These are phyloP conservation scores for Rhodotorula graminis DNA, from an alignment of 768 basidiomycete species.

Conservation along the genomic window DNA sequence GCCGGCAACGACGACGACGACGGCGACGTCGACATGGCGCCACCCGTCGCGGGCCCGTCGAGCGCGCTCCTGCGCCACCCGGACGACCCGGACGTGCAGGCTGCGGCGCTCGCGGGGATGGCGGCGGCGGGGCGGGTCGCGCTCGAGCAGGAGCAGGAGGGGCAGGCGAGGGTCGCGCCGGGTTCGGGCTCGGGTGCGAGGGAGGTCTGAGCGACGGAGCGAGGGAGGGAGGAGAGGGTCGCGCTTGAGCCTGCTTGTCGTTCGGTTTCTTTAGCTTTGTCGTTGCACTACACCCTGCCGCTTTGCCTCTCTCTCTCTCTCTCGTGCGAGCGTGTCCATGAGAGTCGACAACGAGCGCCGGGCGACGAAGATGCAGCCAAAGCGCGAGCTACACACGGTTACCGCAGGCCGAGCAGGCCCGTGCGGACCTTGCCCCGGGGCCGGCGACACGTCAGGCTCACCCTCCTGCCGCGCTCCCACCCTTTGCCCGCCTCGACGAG, in stretches of 20 bases:
- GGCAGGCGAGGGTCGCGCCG: background rate
- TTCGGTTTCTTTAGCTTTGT: no score
- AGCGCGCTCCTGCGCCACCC: background rate
- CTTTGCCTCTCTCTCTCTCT: no score
- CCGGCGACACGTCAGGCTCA: constrained; percentile 81
- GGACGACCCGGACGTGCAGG: background rate
- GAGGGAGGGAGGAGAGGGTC: no score
- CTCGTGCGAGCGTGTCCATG: no score
- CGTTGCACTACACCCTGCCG: no score
- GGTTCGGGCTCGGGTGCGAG: background rate
- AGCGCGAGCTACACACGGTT: no score
- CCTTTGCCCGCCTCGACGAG: constrained; percentile 45
- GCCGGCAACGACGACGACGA: no score
- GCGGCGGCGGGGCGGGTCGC: constrained; percentile 1
- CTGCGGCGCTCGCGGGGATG: background rate
- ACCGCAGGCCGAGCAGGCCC: background rate
- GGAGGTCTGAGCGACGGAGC: no score
- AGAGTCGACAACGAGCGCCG: no score
- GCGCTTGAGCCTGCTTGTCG: background rate
- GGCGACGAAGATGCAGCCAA: no score
- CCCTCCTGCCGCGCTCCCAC: constrained; percentile 56
- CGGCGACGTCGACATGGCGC: no score
- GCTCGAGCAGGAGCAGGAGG: background rate
- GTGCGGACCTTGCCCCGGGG: constrained; percentile 58
- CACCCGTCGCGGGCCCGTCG: background rate